Evolutionary conservation across 2,329 filamentous ascomycete genomes (phyloP).

Genomic region (Colletotrichum brevisporum): DNA sequence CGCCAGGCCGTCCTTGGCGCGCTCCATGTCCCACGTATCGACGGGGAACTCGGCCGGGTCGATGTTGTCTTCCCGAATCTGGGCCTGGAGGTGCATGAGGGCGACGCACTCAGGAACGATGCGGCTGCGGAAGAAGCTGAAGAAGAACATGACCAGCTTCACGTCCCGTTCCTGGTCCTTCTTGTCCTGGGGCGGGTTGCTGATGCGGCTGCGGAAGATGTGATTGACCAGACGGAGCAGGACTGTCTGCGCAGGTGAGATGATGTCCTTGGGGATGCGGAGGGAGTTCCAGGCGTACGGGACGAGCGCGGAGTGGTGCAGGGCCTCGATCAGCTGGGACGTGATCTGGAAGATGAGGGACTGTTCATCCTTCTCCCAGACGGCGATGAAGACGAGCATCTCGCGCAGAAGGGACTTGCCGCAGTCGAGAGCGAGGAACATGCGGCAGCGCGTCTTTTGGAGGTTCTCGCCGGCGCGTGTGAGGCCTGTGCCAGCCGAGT

Average conservation of each 20-base stretch:
- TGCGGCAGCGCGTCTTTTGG: conserved; percentile 90
- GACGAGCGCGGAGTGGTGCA: conserved; percentile 89
- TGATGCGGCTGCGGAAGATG: conserved; percentile 77
- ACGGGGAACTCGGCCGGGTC: conserved; percentile 91
- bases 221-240: conserved; percentile 91
- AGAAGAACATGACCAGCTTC: conserved; percentile 87
- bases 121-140: conserved; percentile 90
- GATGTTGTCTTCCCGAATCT: conserved; percentile 83
- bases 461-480: conserved; percentile 82
- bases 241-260: conserved; percentile 94
- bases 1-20: conserved; percentile 93
- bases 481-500: conserved; percentile 79
- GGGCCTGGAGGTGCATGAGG: conserved; percentile 92
- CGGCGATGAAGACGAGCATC: conserved; percentile 94
- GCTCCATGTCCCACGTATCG: conserved; percentile 97
- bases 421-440: conserved; percentile 90
- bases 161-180: conserved; percentile 70
- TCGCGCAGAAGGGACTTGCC: conserved; percentile 91
- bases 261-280: conserved; percentile 93
- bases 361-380: conserved; percentile 95
- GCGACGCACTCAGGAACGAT: conserved; percentile 95
- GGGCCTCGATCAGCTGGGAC: conserved; percentile 93
- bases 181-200: conserved; percentile 60
- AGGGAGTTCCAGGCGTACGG: conserved; percentile 94
- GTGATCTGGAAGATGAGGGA: conserved; percentile 98